Percentiles rank a stretch among this genome's conserved stretches.
Conservation (phyloP, 2,329 filamentous ascomycete genomes). For the Diaporthe ampelina region DNA sequence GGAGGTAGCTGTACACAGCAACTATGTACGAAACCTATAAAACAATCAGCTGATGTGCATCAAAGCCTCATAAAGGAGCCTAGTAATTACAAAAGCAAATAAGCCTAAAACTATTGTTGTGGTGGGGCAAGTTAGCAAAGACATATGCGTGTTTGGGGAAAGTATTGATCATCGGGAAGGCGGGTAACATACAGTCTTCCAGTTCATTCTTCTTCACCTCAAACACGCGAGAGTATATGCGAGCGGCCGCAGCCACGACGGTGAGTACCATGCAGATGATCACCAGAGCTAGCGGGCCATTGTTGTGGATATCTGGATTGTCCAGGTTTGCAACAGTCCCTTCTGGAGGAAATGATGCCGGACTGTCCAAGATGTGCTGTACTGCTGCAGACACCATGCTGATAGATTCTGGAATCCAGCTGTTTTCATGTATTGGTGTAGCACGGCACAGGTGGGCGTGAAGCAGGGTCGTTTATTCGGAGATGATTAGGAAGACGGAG, state of each 20-base stretch:
- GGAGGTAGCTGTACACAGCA: neutral
- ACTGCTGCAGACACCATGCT: neutral
- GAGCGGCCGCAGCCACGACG: neutral
- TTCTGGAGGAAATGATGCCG: neutral
- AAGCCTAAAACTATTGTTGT: neutral
- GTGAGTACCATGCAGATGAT: neutral
- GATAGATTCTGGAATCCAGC: too few relatives aligned
- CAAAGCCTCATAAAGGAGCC: neutral
- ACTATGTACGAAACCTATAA: neutral
- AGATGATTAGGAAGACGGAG: too few relatives aligned
- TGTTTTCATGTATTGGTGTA: too few relatives aligned
- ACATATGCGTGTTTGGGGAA: neutral
- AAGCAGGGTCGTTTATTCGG: too few relatives aligned
- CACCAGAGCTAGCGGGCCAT: neutral
- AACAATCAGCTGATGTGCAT: neutral
- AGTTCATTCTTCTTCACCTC: neutral
- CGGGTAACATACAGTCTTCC: neutral
- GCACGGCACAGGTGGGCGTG: too few relatives aligned
- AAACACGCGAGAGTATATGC: neutral
- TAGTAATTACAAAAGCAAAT: neutral
- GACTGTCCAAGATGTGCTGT: neutral
- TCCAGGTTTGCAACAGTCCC: neutral
- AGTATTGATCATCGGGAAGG: neutral
- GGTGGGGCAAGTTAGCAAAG: neutral
- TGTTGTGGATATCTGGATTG: neutral